These are phyloP conservation scores for Cyberlindnera sargentensis DNA, from an alignment of 805 yeast genomes.

Conservation along the genomic window DNA sequence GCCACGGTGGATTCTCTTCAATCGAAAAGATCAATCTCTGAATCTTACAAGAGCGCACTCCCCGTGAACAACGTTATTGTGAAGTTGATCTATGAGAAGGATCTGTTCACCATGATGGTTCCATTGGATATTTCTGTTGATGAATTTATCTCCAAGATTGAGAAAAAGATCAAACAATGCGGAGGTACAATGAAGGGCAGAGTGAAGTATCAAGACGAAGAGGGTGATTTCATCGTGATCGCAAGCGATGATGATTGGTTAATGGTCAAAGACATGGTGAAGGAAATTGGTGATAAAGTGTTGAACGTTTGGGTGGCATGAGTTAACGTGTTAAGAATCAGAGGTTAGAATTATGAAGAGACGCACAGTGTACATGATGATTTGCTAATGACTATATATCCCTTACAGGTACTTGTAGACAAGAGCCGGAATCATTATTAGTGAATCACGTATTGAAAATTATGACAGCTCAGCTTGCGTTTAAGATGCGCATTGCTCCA, in stretches of 20 bases:
- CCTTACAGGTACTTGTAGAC: no score
- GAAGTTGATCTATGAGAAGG: slow-evolving; percentile 35
- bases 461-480: no score
- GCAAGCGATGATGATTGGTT: slow-evolving; percentile 84
- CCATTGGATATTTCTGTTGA: slow-evolving; percentile 43
- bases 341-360: not conserved
- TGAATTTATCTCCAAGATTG: slow-evolving; percentile 51
- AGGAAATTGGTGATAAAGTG: slow-evolving; percentile 42
- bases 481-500: no score
- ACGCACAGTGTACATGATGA: not conserved
- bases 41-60: slow-evolving; percentile 30
- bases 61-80: slow-evolving; percentile 33
- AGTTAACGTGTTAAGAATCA: not conserved
- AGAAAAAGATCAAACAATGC: slow-evolving; percentile 46
- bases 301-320: slow-evolving; percentile 34
- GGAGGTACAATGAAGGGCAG: slow-evolving; percentile 43
- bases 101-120: slow-evolving; percentile 60
- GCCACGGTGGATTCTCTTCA: slow-evolving; percentile 22
- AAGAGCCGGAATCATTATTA: no score
- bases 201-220: slow-evolving; percentile 86
- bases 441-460: no score
- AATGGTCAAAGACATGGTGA: slow-evolving; percentile 70
- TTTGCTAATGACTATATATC: not conserved
- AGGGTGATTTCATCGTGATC: slow-evolving; percentile 85
- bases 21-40: slow-evolving; percentile 32